Evolutionary conservation across 2,329 filamentous ascomycete genomes (phyloP).

Genomic region (Elsinoe arachidis): DNA sequence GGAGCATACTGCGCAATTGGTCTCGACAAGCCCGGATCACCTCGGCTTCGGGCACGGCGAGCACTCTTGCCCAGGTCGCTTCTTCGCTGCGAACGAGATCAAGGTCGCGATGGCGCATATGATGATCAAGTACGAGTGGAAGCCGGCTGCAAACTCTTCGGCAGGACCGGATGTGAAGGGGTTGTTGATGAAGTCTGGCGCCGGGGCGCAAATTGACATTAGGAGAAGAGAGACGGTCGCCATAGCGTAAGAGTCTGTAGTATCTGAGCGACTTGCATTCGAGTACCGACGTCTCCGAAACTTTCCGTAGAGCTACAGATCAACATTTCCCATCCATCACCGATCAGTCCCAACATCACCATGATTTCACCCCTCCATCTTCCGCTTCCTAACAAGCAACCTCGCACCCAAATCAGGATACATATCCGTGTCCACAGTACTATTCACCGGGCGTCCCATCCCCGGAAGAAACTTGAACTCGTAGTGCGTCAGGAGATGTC

Average conservation of each 20-base stretch:
- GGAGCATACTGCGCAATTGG: not conserved
- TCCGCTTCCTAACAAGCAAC: not conserved
- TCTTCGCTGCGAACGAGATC: slow-evolving; percentile 14
- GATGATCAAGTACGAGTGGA: slow-evolving; percentile 9
- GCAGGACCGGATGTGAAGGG: not conserved
- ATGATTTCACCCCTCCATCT: no score
- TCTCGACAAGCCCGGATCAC: not conserved
- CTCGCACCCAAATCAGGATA: not conserved
- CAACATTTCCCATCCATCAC: not conserved
- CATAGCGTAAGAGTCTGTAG: no score
- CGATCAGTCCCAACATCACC: not conserved
- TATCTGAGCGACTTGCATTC: no score
- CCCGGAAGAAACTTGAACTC: not conserved
- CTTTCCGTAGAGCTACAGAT: not conserved
- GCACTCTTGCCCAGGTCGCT: slow-evolving; percentile 14
- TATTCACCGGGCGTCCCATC: not conserved
- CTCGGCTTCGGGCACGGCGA: slow-evolving; percentile 12
- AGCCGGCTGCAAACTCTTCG: not conserved
- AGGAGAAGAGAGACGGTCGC: not conserved
- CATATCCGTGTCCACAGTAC: not conserved
- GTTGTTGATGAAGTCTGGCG: not conserved
- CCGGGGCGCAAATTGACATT: not conserved
- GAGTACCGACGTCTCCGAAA: no score
- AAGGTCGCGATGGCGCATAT: slow-evolving; percentile 12
- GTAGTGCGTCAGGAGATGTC: not conserved